phyloP scores from a whole-genome alignment of 169 alveolate genomes.

The Babesia ovata region DNA sequence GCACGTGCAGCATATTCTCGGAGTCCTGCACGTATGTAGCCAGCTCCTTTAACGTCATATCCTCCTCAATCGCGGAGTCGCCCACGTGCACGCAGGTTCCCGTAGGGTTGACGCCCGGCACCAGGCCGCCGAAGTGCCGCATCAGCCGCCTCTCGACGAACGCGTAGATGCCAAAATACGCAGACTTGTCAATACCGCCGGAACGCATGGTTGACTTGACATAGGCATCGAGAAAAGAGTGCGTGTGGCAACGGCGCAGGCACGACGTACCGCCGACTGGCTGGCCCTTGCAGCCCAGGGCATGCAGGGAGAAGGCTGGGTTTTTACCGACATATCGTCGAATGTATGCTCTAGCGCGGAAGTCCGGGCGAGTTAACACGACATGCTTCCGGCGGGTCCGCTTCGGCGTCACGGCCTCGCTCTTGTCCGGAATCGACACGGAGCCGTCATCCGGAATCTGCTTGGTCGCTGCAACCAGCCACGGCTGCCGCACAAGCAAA shows the following conservation, averaged over 20 bases:
- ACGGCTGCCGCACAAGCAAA: background rate
- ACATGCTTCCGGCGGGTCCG: background rate
- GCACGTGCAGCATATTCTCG: constrained; percentile 30
- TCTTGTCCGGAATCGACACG: background rate
- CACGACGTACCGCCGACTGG: background rate
- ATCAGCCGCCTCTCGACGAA: background rate
- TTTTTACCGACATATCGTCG: background rate
- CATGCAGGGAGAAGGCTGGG: background rate
- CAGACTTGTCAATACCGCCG: background rate
- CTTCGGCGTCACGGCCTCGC: background rate
- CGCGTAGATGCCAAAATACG: background rate
- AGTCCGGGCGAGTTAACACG: background rate
- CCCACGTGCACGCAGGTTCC: background rate
- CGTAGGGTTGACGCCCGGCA: background rate
- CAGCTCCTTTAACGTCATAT: background rate
- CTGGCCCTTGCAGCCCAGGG: background rate
- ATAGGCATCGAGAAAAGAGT: constrained; percentile 8
- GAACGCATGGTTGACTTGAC: background rate
- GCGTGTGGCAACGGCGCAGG: constrained; percentile 11
- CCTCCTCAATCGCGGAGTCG: constrained; percentile 18
- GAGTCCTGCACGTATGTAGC: constrained; percentile 23
- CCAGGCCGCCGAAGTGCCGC: background rate
- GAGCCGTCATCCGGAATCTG: background rate
- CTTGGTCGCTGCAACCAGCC: constrained; percentile 8
- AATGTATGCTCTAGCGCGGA: background rate